Percentiles rank a stretch among this genome's conserved stretches.
phyloP scores from a whole-genome alignment of 1,139 yeast species.

The Pichiaceae sp. region DNA sequence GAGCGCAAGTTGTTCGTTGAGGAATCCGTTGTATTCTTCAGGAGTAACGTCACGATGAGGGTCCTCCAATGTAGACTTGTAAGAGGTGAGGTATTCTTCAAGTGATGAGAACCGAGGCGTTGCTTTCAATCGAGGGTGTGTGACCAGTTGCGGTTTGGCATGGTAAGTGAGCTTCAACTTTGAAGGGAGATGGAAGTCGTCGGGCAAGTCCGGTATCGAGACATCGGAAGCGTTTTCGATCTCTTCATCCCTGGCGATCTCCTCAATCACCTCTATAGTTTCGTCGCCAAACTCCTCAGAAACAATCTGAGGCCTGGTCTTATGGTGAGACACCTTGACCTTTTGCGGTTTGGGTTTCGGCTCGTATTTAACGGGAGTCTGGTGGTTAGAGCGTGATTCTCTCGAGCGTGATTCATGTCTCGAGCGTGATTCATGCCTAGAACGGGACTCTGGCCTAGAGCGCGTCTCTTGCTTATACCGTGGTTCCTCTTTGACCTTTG shows the following conservation, averaged over 20 bases:
- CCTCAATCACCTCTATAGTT: not conserved
- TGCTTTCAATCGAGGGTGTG: slow-evolving; percentile 69
- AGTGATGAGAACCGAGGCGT: slow-evolving; percentile 32
- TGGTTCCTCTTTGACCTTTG: slow-evolving; percentile 1
- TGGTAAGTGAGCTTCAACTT: slow-evolving; percentile 37
- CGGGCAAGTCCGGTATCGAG: slow-evolving; percentile 13
- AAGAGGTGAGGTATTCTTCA: slow-evolving; percentile 38
- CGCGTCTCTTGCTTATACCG: not conserved
- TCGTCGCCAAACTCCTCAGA: slow-evolving; percentile 4
- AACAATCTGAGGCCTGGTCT: not conserved
- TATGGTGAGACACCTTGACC: not conserved
- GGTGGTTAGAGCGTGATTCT: not conserved
- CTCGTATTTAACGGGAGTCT: not conserved
- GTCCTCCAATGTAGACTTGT: slow-evolving; percentile 48
- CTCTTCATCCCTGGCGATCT: not conserved
- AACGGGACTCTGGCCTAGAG: not conserved
- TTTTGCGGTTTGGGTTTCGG: not conserved
- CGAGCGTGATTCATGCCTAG: not conserved
- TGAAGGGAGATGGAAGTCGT: slow-evolving; percentile 19
- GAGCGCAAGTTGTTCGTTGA: slow-evolving; percentile 35
- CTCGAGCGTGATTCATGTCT: slow-evolving; percentile 2
- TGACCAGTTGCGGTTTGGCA: slow-evolving; percentile 52
- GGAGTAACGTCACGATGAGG: slow-evolving; percentile 26
- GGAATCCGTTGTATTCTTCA: slow-evolving; percentile 39
- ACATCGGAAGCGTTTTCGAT: slow-evolving; percentile 9